Conservation (phyloP, 2,329 filamentous ascomycete genomes). For the Sporothrix schenckii region DNA sequence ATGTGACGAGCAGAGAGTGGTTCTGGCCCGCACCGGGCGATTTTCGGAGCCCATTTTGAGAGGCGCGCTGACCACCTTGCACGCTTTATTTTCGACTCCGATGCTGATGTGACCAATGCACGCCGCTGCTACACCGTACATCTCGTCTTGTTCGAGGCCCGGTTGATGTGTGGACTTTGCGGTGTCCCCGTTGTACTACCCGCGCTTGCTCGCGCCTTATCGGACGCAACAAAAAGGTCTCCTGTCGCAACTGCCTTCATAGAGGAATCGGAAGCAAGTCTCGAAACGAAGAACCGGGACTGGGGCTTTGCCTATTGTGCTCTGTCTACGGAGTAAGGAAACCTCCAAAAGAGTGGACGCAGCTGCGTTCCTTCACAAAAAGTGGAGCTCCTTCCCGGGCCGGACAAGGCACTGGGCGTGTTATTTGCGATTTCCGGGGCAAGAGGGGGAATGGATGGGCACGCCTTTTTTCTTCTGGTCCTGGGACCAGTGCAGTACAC, state of each 20-base stretch:
- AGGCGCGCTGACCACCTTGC: neutral
- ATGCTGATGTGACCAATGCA: neutral
- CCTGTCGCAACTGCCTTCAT: neutral
- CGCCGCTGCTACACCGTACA: neutral
- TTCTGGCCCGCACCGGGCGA: slow-evolving; percentile 9
- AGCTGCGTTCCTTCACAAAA: neutral
- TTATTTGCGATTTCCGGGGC: neutral
- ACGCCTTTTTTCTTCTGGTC: slow-evolving; percentile 19
- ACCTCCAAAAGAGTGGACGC: neutral
- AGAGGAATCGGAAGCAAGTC: slow-evolving; percentile 1
- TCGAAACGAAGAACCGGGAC: neutral
- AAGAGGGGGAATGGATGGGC: neutral
- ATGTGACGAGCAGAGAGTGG: neutral
- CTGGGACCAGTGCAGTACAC: slow-evolving; percentile 12
- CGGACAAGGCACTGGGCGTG: neutral
- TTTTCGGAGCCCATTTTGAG: slow-evolving; percentile 6
- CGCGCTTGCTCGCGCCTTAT: neutral
- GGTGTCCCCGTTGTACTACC: too few species aligned
- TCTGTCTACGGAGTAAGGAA: neutral
- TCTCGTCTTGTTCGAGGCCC: neutral
- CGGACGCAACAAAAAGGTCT: neutral
- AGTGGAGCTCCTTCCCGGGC: slow-evolving; percentile 8
- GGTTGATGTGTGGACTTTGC: neutral
- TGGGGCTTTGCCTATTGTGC: slow-evolving; percentile 10
- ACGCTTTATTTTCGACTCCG: neutral